A percentile compares a stretch with the other conserved stretches of the same genome.
phyloP scores from a whole-genome alignment of 768 basidiomycete genomes.

The Trametes sanguinea region DNA sequence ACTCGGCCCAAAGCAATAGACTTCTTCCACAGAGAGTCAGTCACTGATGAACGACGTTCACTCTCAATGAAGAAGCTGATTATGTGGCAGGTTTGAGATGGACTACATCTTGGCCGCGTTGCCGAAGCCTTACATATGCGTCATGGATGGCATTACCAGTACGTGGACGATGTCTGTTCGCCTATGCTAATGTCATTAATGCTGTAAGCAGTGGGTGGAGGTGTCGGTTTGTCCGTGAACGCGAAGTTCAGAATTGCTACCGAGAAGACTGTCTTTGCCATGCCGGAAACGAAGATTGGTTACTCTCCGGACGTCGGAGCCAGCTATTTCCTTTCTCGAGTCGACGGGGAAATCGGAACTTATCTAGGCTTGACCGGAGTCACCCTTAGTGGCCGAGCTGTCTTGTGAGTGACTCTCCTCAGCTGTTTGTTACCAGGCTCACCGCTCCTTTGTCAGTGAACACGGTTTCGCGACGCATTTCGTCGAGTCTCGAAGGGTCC shows the following conservation, averaged over 20 bases:
- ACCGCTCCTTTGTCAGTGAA: conserved; percentile 53
- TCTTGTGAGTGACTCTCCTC: conserved; percentile 62
- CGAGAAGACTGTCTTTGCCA: conserved; percentile 87
- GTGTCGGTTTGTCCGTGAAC: conserved; percentile 81
- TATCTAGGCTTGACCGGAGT: conserved; percentile 88
- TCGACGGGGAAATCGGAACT: conserved; percentile 93
- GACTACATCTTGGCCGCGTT: conserved; percentile 72
- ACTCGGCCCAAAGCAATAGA: conserved; percentile 69
- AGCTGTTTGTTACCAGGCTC: neutral
- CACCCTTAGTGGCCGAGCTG: conserved; percentile 71
- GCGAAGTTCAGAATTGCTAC: conserved; percentile 93
- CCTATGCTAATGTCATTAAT: neutral
- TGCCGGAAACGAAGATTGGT: conserved; percentile 96
- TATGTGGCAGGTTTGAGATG: conserved; percentile 67
- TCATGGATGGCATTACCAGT: conserved; percentile 94
- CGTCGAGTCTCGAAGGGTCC: conserved; percentile 74
- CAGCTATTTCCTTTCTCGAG: conserved; percentile 81
- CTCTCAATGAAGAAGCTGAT: neutral
- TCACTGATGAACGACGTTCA: conserved; percentile 19
- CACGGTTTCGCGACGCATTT: conserved; percentile 94
- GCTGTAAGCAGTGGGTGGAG: conserved; percentile 80
- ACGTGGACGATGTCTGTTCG: conserved; percentile 34
- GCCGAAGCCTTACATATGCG: conserved; percentile 85
- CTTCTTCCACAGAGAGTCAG: conserved; percentile 90
- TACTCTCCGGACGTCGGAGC: conserved; percentile 94